These are phyloP conservation scores for Geotrichum reessii DNA, from an alignment of 1,139 yeast species.

Conservation along the genomic window DNA sequence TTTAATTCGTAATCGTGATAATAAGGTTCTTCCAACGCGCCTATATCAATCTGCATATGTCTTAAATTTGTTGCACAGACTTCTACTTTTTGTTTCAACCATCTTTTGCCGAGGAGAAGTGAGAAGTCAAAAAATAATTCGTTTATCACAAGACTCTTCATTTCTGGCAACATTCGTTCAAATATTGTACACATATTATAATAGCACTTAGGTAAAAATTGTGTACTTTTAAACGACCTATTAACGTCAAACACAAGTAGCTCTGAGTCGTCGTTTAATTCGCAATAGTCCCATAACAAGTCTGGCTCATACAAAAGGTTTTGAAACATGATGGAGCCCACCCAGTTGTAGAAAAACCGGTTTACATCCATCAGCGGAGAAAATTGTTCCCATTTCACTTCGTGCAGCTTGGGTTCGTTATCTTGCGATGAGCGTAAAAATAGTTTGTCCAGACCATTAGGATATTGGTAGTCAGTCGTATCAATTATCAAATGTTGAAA, in stretches of 20 bases:
- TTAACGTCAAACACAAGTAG: background rate
- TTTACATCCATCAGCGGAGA: background rate
- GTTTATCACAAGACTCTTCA: background rate
- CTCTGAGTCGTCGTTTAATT: background rate
- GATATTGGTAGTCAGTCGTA: background rate
- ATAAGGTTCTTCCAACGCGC: no score
- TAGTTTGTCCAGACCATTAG: background rate
- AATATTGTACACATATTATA: background rate
- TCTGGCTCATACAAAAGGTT: no score
- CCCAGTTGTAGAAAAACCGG: background rate
- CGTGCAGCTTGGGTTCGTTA: background rate
- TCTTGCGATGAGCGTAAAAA: background rate
- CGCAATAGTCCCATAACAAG: no score
- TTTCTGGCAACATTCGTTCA: background rate
- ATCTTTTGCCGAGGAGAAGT: background rate
- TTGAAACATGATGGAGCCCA: background rate
- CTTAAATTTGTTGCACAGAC: background rate
- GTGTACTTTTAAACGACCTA: background rate
- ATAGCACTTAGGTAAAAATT: background rate
- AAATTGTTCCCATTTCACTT: background rate
- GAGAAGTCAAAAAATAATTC: background rate
- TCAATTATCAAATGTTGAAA: background rate
- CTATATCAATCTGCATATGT: background rate
- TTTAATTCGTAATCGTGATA: no score
- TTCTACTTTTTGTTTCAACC: background rate